phyloP scores from a whole-genome alignment of 1,139 yeast species.

The Geotrichum carabidarum region DNA sequence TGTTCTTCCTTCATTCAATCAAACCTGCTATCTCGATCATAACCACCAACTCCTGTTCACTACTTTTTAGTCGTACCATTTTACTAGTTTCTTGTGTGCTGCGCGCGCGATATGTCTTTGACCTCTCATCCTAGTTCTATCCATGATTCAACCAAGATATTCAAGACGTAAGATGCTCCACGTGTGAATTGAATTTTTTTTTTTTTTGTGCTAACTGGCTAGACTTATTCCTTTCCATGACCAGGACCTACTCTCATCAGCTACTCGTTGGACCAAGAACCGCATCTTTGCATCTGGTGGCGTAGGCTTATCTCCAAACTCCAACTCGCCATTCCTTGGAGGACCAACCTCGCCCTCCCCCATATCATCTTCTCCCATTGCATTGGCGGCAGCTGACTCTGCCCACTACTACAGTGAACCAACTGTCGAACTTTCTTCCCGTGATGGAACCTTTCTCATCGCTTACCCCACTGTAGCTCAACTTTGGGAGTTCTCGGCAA shows the following conservation, averaged over 20 bases:
- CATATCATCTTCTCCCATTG: slow-evolving; percentile 11
- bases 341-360: slow-evolving; percentile 20
- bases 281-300: slow-evolving; percentile 22
- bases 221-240: slow-evolving; percentile 26
- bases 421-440: slow-evolving; percentile 15
- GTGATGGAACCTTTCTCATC: slow-evolving; percentile 22
- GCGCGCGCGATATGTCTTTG: slow-evolving; percentile 8
- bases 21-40: neutral
- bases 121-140: neutral
- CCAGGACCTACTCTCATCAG: slow-evolving; percentile 27
- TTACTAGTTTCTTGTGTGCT: slow-evolving; percentile 4
- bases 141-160: slow-evolving; percentile 24
- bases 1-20: neutral
- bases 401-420: slow-evolving; percentile 17
- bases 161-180: slow-evolving; percentile 22
- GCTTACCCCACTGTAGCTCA: slow-evolving; percentile 26
- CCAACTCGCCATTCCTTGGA: slow-evolving; percentile 9
- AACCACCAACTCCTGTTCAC: neutral
- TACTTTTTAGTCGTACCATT: neutral
- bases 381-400: slow-evolving; percentile 13
- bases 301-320: neutral
- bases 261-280: slow-evolving; percentile 31
- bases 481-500: slow-evolving; percentile 24
- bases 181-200: neutral
- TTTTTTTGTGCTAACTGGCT: slow-evolving; percentile 1